Evolutionary conservation across 768 basidiomycete species (phyloP).

Genomic region (Gymnopilus dilepis): DNA sequence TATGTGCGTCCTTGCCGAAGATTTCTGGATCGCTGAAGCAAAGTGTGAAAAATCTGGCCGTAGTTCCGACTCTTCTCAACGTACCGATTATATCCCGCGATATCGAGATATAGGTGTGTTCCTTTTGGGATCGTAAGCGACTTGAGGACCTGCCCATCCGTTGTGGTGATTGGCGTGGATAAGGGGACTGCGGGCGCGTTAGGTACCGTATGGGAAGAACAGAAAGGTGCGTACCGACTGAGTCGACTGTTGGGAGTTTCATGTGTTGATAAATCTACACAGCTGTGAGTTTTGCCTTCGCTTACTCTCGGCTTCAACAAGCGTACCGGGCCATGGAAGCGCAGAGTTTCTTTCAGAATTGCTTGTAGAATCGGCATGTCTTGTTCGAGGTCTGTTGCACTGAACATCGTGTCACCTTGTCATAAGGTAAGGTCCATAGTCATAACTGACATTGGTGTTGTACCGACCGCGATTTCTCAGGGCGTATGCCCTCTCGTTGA

Average conservation of each 20-base stretch:
- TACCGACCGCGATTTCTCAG: background rate
- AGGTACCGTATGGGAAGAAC: too few species aligned
- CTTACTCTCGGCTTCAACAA: too few species aligned
- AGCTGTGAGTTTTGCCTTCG: too few species aligned
- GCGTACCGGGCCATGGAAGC: background rate
- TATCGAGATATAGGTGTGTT: constrained; percentile 1
- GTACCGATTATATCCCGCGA: constrained; percentile 1
- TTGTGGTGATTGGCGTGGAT: background rate
- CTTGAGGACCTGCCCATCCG: background rate
- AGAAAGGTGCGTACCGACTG: background rate
- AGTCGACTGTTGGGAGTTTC: background rate
- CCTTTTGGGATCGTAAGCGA: background rate
- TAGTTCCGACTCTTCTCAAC: too few species aligned
- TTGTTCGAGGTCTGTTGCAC: background rate
- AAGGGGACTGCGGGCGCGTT: background rate
- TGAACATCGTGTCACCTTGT: background rate
- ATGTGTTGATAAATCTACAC: constrained; percentile 4
- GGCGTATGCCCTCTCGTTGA: background rate
- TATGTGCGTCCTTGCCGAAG: background rate
- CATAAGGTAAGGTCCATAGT: background rate
- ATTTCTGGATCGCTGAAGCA: constrained; percentile 5
- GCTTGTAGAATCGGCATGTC: background rate
- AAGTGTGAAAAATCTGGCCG: too few species aligned
- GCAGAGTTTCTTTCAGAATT: background rate
- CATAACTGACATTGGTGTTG: too few species aligned